A percentile compares a stretch with the other conserved stretches of the same genome.
Evolutionary conservation across 1,284 basidiomycete genomes (phyloP).

Genomic region (Somion occarium): DNA sequence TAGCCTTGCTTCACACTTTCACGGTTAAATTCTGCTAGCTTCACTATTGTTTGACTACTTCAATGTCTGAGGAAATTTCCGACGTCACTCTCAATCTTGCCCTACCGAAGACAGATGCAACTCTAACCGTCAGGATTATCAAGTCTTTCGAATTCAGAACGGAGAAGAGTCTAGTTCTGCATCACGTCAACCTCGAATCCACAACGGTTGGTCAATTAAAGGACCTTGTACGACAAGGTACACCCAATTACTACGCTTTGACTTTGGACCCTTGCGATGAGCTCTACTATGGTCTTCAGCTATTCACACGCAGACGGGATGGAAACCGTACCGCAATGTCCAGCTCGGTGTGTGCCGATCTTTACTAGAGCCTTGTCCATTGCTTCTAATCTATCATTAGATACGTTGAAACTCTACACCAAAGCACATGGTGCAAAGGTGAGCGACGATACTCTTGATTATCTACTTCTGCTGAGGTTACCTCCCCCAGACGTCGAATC

Average conservation of each 20-base stretch:
- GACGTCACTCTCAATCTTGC: slow-evolving; percentile 62
- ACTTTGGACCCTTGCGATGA: slow-evolving; percentile 2
- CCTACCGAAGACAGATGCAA: slow-evolving; percentile 67
- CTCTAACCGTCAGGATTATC: slow-evolving; percentile 89
- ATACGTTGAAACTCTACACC: slow-evolving; percentile 93
- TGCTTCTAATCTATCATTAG: slow-evolving; percentile 31
- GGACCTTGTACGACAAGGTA: slow-evolving; percentile 63
- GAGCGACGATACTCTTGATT: slow-evolving; percentile 1
- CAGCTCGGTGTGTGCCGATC: slow-evolving; percentile 54
- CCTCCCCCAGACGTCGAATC: slow-evolving; percentile 72
- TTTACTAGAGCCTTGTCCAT: background rate
- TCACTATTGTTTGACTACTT: too few species aligned
- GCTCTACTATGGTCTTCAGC: slow-evolving; percentile 36
- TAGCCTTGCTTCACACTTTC: too few species aligned
- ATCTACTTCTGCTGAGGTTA: background rate
- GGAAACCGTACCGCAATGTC: slow-evolving; percentile 81
- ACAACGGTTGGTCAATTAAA: slow-evolving; percentile 79
- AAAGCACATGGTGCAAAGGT: slow-evolving; percentile 94
- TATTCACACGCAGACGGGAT: slow-evolving; percentile 67
- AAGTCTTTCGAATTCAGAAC: slow-evolving; percentile 94
- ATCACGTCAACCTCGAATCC: slow-evolving; percentile 74
- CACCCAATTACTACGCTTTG: slow-evolving; percentile 1
- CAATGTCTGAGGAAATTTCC: slow-evolving; percentile 26
- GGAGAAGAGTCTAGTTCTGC: slow-evolving; percentile 84
- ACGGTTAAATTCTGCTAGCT: too few species aligned